Percentiles rank a stretch among this genome's conserved stretches.
Conservation (phyloP, 306 rosid genomes). For the Cyamopsis tetragonoloba region DNA sequence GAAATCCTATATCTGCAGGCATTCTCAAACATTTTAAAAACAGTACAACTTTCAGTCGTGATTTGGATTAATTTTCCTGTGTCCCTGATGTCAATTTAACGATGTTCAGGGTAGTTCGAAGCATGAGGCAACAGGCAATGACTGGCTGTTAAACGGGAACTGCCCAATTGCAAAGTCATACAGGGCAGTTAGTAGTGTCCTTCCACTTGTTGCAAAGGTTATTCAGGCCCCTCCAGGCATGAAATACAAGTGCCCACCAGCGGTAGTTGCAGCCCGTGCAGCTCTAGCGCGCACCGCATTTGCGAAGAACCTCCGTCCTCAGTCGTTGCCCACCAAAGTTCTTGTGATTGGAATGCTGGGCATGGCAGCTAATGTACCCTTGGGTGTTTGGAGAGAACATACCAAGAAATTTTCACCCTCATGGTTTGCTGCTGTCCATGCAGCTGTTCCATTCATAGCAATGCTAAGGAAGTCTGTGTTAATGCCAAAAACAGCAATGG, state of each 20-base stretch:
- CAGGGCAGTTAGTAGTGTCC: conserved; percentile 75
- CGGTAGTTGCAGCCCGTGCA: conserved; percentile 85
- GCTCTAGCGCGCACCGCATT: conserved; percentile 86
- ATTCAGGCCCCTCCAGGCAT: conserved; percentile 82
- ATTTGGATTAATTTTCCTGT: neutral
- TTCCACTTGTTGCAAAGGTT: conserved; percentile 90
- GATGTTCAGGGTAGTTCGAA: conserved; percentile 63
- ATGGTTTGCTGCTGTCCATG: conserved; percentile 95
- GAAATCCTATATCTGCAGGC: neutral
- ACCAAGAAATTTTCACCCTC: conserved; percentile 89
- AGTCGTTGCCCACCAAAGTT: conserved; percentile 81
- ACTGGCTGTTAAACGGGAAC: conserved; percentile 84
- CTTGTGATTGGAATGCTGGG: conserved; percentile 87
- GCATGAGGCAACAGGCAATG: conserved; percentile 77
- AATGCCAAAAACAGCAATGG: conserved; percentile 98
- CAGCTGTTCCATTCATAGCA: conserved; percentile 98
- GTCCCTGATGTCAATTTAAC: conserved; percentile 17
- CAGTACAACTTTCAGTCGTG: neutral
- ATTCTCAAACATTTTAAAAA: neutral
- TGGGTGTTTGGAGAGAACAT: conserved; percentile 97
- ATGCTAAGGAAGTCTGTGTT: conserved; percentile 82
- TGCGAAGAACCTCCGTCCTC: conserved; percentile 94
- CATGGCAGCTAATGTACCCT: conserved; percentile 93
- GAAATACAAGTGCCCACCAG: conserved; percentile 74
- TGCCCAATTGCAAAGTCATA: conserved; percentile 96